Conservation (phyloP, 2,329 filamentous ascomycete genomes). For the Chalaropsis thielavioides region DNA sequence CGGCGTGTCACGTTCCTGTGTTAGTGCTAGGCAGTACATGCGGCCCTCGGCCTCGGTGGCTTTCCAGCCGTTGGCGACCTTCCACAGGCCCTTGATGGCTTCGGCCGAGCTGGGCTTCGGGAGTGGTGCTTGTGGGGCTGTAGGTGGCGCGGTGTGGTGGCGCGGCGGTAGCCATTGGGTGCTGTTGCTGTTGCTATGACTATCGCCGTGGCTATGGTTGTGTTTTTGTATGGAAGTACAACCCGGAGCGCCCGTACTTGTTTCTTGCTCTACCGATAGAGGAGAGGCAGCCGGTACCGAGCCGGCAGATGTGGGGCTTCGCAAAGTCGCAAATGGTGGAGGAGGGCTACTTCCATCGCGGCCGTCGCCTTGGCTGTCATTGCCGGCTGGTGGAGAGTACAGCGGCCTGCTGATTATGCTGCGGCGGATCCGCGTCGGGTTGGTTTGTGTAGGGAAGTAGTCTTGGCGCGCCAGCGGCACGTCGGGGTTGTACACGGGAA, state of each 20-base stretch:
- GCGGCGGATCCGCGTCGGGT: conserved; percentile 47
- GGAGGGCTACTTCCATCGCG: conserved; percentile 20
- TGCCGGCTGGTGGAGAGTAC: conserved; percentile 32
- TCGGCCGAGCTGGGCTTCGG: conserved; percentile 42
- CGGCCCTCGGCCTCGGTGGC: conserved; percentile 44
- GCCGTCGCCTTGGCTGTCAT: conserved; percentile 23
- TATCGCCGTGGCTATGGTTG: not conserved
- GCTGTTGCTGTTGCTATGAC: conserved; percentile 4
- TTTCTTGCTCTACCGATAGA: not conserved
- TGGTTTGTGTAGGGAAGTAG: conserved; percentile 54
- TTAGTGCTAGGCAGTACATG: conserved; percentile 44
- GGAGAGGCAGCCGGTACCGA: not conserved
- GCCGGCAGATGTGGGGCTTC: not conserved
- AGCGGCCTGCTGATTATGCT: conserved; percentile 51
- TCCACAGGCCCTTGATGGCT: conserved; percentile 52
- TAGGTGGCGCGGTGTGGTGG: conserved; percentile 24
- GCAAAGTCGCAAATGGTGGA: not conserved
- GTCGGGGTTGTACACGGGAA: conserved; percentile 57
- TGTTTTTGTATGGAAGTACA: not conserved
- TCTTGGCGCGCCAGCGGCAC: conserved; percentile 51
- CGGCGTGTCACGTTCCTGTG: conserved; percentile 43
- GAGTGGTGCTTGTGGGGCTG: conserved; percentile 27
- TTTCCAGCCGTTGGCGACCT: conserved; percentile 55
- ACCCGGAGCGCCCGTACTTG: not conserved
- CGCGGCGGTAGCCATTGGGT: conserved; percentile 22